Base-by-base conservation (phyloP, 2,329 filamentous ascomycete genomes). In the Cylindrodendrum hubeiense region DNA sequence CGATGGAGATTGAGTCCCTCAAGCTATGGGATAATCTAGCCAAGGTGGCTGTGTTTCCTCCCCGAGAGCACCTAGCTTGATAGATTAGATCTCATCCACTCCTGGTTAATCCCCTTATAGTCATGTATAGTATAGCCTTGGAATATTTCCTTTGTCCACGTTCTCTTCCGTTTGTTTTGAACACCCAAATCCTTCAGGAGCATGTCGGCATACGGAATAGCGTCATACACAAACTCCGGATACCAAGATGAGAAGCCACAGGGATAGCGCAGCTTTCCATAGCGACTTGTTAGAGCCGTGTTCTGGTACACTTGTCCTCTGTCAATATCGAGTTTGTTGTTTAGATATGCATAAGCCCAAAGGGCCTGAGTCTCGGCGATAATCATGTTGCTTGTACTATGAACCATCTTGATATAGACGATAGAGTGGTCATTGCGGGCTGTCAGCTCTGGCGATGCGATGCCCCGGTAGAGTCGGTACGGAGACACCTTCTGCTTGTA, bases 21-120 rank as follows among this genome's bases (percentile, higher is more conserved):
- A 71, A 44, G 15, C 0, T 73, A 1, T 73, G 71, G 71, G 64
- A 74, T n/a, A 72, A 72, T 7, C 67, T 73, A 51, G 46, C 24
- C 6, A 49, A 30, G 8, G 46, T 49, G 4, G 19, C 26, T 8
- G 15, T 12, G 7, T 12, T 19, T 49, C 17, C 8, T 9, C 1
- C 5, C 46, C 30, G 17, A 28, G 9, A 19, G 8, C 12, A n/a
- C 8, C 26, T 9, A 12, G 17, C 5, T 19, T 7, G 26, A 19
- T 39, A n/a, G 17, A 6, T 15, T 19, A 44, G 41, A 44, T 17
- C 24, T 24, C 13, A 44, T 44, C 41, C 41, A 24, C 21, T 24
- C 41, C 21, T 44, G 41, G 21, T 22, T 22, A 4, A 24, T 44
- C 7, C 41, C 21, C 21, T 22, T 44, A 21, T 24, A 44, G 41